phyloP scores from a whole-genome alignment of 306 rosid genomes.

The Erythrophleum fordii region DNA sequence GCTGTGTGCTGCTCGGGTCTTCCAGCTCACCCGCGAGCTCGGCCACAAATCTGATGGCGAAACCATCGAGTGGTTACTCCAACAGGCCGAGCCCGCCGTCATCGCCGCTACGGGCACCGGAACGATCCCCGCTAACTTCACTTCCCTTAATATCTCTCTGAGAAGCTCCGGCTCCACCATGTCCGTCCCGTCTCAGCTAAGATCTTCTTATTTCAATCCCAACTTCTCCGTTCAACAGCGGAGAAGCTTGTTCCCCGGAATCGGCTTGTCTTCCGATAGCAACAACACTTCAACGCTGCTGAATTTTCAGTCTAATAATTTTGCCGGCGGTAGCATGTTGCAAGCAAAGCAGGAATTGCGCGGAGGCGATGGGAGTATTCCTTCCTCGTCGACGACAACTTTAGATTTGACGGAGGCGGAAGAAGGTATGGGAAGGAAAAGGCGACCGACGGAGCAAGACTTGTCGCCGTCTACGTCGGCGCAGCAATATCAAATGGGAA shows the following conservation, averaged over 20 bases:
- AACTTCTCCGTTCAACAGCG: constrained; percentile 58
- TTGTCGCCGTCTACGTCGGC: constrained; percentile 43
- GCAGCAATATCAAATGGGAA: constrained; percentile 61
- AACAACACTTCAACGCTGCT: constrained; percentile 53
- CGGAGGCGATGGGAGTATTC: constrained; percentile 44
- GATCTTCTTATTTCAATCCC: constrained; percentile 76
- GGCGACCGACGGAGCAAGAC: constrained; percentile 67
- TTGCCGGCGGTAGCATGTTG: constrained; percentile 46
- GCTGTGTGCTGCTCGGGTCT: constrained; percentile 77
- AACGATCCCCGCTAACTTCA: constrained; percentile 83
- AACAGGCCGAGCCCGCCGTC: constrained; percentile 81
- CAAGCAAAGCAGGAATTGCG: constrained; percentile 72
- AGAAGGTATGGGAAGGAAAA: constrained; percentile 65
- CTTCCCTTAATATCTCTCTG: constrained; percentile 73
- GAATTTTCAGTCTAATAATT: constrained; percentile 57
- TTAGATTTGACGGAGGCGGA: constrained; percentile 70
- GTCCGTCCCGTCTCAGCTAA: constrained; percentile 77
- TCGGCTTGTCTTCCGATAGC: constrained; percentile 51
- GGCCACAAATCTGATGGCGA: constrained; percentile 92
- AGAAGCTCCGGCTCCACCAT: constrained; percentile 83
- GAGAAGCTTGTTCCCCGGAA: constrained; percentile 63
- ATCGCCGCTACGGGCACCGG: constrained; percentile 89
- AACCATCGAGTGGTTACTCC: constrained; percentile 86
- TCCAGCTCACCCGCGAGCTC: constrained; percentile 76
- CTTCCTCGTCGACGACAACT: constrained; percentile 47